phyloP scores from a whole-genome alignment of 2,329 filamentous ascomycete genomes.

The Chrysosporium queenslandicum region DNA sequence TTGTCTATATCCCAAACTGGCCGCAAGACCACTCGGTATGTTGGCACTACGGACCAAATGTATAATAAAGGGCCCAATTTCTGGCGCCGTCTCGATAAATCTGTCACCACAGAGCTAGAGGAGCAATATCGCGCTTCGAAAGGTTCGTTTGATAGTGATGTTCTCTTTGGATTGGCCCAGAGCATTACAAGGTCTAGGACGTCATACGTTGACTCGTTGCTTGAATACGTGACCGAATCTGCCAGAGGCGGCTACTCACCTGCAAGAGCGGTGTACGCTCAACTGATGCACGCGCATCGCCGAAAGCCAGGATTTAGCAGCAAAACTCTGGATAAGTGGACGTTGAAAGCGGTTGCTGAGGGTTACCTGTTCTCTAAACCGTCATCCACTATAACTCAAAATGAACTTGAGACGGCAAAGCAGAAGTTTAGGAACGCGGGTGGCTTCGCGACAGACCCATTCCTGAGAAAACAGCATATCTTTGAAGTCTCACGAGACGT shows the following conservation, averaged over 20 bases:
- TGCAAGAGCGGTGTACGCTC: conserved; percentile 22
- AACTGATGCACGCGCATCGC: conserved; percentile 22
- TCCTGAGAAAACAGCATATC: conserved; percentile 18
- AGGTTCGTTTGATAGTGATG: conserved; percentile 19
- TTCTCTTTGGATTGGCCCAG: conserved; percentile 23
- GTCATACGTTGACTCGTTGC: conserved; percentile 20
- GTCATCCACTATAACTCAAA: background rate
- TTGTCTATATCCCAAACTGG: conserved; percentile 18
- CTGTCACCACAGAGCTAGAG: conserved; percentile 21
- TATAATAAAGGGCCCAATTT: conserved; percentile 25
- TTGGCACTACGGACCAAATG: conserved; percentile 21
- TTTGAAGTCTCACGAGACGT: conserved; percentile 14
- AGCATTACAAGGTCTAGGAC: conserved; percentile 19
- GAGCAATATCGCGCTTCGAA: conserved; percentile 19
- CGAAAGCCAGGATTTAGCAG: conserved; percentile 16
- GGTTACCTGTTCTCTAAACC: conserved; percentile 20
- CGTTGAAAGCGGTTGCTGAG: conserved; percentile 21
- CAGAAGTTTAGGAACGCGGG: conserved; percentile 19
- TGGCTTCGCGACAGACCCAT: conserved; percentile 22
- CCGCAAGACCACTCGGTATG: conserved; percentile 10
- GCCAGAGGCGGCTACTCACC: conserved; percentile 20
- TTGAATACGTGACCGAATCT: conserved; percentile 21
- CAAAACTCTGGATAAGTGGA: conserved; percentile 19
- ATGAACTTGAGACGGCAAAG: conserved; percentile 16
- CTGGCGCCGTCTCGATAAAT: conserved; percentile 22